Evolutionary conservation across 805 yeast genomes (phyloP), one percentile per base, ranked within the genome.

Genomic region (Spathaspora arborariae): DNA sequence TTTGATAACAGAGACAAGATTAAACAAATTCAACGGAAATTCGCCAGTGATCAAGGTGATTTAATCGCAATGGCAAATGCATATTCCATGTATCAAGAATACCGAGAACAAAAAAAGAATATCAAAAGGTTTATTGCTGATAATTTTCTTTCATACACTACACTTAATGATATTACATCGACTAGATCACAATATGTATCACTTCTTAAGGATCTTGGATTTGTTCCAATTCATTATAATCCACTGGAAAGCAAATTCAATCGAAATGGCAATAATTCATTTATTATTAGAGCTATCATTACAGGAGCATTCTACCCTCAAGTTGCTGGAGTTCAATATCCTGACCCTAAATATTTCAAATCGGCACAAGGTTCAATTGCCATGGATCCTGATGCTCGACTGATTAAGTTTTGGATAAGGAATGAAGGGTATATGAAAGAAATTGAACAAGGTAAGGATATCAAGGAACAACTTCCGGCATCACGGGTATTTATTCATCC

Each of bases 261-360:
- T 59, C 65, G 79, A 48, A 84, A 85, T 52, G 63, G 64, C 4
- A 58, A 58, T 0, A 82, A 83, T 54, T 61, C 64, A 27, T 64
- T 76, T 2, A 68, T 91, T 0, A 53, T 89, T 1, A 74, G 81
- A 19, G 79, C 95, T 0, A 74, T 92, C 1, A 65, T 90, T 16
- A 82, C 96, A 0, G 95, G 96, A 2, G 76, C 96, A 0, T 79
- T 84, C 55, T 87, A 85, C 56, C 98, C 98, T 0, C 85, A 86
- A 46, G 71, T 89, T 27, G 91, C 94, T 0, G 74, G 88, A 51
- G 87, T 89, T 3, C 89, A 85, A 56, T 68, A 80, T 18, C 97
- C 98, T 0, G 90, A 88, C 50, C 80, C 91, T 2, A 88, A 86
- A 57, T 92, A 68, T 60, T 67, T 81, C 39, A 77, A 82, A 33